Evolutionary conservation across 331 rosid genomes (phyloP).

Genomic region (Phaseolus coccineus): DNA sequence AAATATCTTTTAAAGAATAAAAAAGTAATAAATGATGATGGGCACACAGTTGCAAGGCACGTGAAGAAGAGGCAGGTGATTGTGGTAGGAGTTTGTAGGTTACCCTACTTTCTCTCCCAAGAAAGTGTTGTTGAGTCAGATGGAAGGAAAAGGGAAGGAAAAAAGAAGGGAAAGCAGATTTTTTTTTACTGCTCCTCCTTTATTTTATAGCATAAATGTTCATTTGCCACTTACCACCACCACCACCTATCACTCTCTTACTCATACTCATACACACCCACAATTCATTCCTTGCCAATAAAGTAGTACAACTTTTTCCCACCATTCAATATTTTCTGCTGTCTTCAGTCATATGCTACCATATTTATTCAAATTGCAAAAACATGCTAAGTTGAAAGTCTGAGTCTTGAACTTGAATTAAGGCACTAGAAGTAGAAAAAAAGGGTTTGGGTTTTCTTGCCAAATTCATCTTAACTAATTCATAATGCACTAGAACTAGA

Average conservation of each 20-base stretch:
- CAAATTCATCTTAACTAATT: neutral
- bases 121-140: slow-evolving; percentile 38
- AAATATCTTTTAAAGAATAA: too few species aligned
- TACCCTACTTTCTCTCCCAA: slow-evolving; percentile 32
- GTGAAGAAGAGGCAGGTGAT: too few species aligned
- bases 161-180: neutral
- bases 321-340: neutral
- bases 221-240: too few species aligned
- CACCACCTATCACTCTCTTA: too few species aligned
- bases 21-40: too few species aligned
- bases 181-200: slow-evolving; percentile 3
- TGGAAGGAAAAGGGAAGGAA: neutral
- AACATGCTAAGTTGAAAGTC: slow-evolving; percentile 43
- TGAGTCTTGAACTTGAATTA: neutral
- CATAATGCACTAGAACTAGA: too few species aligned
- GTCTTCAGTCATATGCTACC: neutral
- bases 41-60: too few species aligned
- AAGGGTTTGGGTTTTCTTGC: slow-evolving; percentile 1
- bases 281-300: neutral
- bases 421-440: neutral
- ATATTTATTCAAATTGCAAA: slow-evolving; percentile 45
- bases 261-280: too few species aligned
- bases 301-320: neutral
- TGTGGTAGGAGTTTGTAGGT: slow-evolving; percentile 29
- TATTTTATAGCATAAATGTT: too few species aligned